Evolutionary conservation across 2,329 filamentous ascomycete species (phyloP), one percentile per base, ranked within the genome.

Genomic region (Colletotrichum caudatum): DNA sequence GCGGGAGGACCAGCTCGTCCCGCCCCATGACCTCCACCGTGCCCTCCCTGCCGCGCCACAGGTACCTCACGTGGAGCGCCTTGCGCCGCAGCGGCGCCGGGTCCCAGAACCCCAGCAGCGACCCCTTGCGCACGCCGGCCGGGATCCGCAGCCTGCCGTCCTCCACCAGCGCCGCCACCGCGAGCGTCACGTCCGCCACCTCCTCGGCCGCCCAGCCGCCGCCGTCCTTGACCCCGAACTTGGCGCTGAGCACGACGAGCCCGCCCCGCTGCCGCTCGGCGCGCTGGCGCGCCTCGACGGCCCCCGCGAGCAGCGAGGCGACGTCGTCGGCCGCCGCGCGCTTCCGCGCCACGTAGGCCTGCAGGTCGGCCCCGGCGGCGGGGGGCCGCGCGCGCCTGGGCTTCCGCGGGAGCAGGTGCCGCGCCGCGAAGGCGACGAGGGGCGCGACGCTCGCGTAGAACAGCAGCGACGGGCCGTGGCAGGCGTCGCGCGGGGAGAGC

Each of bases 61-160:
- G 68, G 71, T 87, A 88, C 67, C 82, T 78, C 20, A 87, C 82
- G 57, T 81, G 80, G 59, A 88, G 77, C 46, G 82, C 79, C 80
- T 88, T 87, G 26, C 79, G 79, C 46, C 77, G 76, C 44, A 76
- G 76, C 6, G 85, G 86, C 16, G 81, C 82, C 20, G 85, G 85
- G 66, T 88, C 86, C 83, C 85, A 87, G 76, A 88, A 87, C 1
- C 86, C 86, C 0, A 85, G 78, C 37, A 88, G 74, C 46, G 81
- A 79, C 56, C 80, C 81, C 79, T 86, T 85, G 62, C 80, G 76
- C 63, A 86, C 75, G 0, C 83, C 82, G 3, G 67, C 66, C 0
- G 84, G 83, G 46, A 86, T 83, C 5, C 76, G 67, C 16, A 86
- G 71, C 54, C 75, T 71, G 6, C 80, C 76, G 3, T 79, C 78